phyloP scores from a whole-genome alignment of 257 asterid species.

The Gentiana dahurica region DNA sequence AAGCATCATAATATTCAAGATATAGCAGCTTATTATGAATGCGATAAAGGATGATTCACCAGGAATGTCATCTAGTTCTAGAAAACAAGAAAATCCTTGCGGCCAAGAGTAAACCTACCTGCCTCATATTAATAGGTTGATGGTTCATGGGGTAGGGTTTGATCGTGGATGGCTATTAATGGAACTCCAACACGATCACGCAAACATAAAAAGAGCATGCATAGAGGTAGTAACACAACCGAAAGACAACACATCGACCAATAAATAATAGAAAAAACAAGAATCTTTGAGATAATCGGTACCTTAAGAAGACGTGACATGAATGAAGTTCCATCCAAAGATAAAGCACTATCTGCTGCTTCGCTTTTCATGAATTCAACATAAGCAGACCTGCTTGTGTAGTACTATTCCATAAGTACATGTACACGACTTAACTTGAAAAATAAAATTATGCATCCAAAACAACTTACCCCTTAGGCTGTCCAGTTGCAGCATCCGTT shows the following conservation, averaged over 20 bases:
- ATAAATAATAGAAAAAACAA: not conserved
- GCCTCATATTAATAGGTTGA: no score
- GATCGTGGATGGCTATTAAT: no score
- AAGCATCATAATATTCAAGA: no score
- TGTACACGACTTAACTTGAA: not conserved
- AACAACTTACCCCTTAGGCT: constrained; percentile 76
- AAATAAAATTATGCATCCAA: constrained; percentile 11
- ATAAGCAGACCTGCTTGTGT: constrained; percentile 75
- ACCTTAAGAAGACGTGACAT: constrained; percentile 96
- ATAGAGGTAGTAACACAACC: no score
- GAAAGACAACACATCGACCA: not conserved
- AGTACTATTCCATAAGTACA: constrained; percentile 6
- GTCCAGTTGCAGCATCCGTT: constrained; percentile 80
- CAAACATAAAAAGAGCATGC: no score
- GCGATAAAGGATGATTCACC: no score
- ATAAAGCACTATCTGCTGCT: constrained; percentile 83
- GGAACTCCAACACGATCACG: no score
- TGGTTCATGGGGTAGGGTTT: no score
- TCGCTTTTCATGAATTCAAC: constrained; percentile 78
- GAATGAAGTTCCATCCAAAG: constrained; percentile 87
- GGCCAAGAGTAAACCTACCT: no score
- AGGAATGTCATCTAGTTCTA: no score
- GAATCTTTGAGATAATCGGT: constrained; percentile 13
- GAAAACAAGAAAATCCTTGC: no score
- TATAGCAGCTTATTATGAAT: no score